These are phyloP conservation scores for Fusarium avenaceum DNA, from an alignment of 2,329 filamentous ascomycete genomes.

Conservation along the genomic window DNA sequence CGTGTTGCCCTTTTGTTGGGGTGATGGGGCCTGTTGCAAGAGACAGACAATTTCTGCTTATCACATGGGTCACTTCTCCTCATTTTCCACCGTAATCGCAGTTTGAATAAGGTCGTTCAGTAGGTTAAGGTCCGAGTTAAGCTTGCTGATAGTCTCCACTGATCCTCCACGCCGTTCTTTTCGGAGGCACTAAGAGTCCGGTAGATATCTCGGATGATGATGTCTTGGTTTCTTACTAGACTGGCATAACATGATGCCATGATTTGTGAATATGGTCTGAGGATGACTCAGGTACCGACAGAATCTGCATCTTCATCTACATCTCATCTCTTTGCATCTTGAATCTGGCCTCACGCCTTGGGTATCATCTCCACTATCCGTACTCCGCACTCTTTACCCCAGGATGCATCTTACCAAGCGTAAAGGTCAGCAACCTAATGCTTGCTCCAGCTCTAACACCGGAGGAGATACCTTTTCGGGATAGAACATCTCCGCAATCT, in stretches of 20 bases:
- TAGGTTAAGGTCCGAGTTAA: conserved; percentile 31
- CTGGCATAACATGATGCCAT: conserved; percentile 26
- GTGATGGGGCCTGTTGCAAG: conserved; percentile 4
- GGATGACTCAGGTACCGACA: conserved; percentile 38
- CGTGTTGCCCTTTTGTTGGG: conserved; percentile 20
- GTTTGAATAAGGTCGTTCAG: conserved; percentile 4
- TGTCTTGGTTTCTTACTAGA: neutral
- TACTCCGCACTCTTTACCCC: conserved; percentile 44
- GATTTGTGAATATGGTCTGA: conserved; percentile 21
- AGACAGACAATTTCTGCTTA: conserved; percentile 20
- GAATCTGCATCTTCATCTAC: conserved; percentile 25
- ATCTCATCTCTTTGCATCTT: conserved; percentile 18
- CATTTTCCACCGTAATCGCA: neutral
- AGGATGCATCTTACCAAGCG: neutral
- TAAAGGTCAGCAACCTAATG: neutral
- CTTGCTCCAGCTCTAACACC: neutral
- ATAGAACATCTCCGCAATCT: conserved; percentile 3
- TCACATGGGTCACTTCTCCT: conserved; percentile 37
- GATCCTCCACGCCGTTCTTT: conserved; percentile 22
- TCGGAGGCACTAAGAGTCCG: neutral
- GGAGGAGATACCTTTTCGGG: conserved; percentile 15
- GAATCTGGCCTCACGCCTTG: conserved; percentile 29
- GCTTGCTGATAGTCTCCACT: conserved; percentile 36
- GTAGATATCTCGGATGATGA: conserved; percentile 7
- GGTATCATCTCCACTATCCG: conserved; percentile 26